Conservation (phyloP, 1,284 basidiomycete genomes). For the Peniophora sp. region DNA sequence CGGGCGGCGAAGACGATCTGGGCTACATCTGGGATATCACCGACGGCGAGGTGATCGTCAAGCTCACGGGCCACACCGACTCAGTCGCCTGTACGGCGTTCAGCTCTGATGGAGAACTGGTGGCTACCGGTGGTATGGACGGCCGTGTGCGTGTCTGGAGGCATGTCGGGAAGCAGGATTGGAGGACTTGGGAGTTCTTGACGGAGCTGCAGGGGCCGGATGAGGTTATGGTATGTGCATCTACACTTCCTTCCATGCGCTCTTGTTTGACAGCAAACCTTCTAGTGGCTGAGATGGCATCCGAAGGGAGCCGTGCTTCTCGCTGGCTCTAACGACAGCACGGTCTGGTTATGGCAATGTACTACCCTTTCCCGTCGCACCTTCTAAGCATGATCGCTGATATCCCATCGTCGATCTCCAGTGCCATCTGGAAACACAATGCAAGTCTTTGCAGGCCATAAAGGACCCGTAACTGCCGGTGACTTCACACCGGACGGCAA, state of each 20-base stretch:
- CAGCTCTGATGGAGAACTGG: constrained; percentile 84
- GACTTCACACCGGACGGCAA: constrained; percentile 93
- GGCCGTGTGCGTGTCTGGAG: constrained; percentile 90
- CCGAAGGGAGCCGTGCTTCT: constrained; percentile 87
- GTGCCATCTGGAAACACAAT: constrained; percentile 92
- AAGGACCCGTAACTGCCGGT: constrained; percentile 79
- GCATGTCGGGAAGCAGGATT: constrained; percentile 68
- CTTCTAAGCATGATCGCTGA: background rate
- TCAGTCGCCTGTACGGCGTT: constrained; percentile 81
- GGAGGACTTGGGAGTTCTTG: constrained; percentile 85
- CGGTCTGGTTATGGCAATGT: constrained; percentile 99
- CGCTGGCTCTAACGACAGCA: constrained; percentile 90
- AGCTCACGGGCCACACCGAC: constrained; percentile 88
- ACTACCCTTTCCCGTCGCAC: constrained; percentile 9
- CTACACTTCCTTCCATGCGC: too few species aligned
- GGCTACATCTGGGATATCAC: constrained; percentile 93
- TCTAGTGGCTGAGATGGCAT: constrained; percentile 92
- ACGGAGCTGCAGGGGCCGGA: constrained; percentile 90
- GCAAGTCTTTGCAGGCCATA: constrained; percentile 94
- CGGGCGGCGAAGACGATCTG: constrained; percentile 93
- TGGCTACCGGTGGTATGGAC: constrained; percentile 97
- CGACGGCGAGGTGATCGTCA: constrained; percentile 73
- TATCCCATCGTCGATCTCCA: constrained; percentile 23
- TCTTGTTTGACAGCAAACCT: constrained; percentile 3
- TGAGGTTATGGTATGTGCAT: constrained; percentile 77